Evolutionary conservation across 2,329 filamentous ascomycete species (phyloP).

Genomic region (Botrytis galanthina): DNA sequence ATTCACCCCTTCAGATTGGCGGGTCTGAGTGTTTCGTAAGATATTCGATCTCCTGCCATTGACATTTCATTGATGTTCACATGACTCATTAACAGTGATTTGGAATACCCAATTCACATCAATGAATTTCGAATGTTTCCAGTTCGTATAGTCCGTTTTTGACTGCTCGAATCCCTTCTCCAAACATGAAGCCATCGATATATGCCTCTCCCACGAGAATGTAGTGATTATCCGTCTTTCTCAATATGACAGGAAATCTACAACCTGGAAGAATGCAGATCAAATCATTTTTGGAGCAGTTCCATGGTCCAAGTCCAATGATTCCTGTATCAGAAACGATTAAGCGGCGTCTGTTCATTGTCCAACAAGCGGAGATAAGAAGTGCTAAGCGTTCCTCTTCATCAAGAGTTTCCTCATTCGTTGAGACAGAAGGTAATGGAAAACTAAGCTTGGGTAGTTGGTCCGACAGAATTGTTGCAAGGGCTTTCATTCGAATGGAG

Average conservation of each 20-base stretch:
- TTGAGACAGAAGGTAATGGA: neutral
- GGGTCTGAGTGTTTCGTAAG: neutral
- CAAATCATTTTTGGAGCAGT: slow-evolving; percentile 27
- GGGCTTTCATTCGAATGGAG: slow-evolving; percentile 25
- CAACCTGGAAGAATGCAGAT: slow-evolving; percentile 34
- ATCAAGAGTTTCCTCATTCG: neutral
- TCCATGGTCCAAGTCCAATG: slow-evolving; percentile 29
- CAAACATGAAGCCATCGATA: slow-evolving; percentile 34
- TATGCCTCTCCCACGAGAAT: slow-evolving; percentile 34
- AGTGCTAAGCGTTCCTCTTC: slow-evolving; percentile 26
- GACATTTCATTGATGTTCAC: neutral
- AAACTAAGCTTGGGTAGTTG: slow-evolving; percentile 10
- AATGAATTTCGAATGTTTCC: slow-evolving; percentile 31
- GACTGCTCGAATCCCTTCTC: slow-evolving; percentile 28
- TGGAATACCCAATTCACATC: neutral
- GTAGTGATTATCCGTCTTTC: slow-evolving; percentile 22
- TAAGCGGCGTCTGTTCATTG: slow-evolving; percentile 31
- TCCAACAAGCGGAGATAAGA: slow-evolving; percentile 28
- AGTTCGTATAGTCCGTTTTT: slow-evolving; percentile 19
- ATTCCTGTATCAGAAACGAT: slow-evolving; percentile 23
- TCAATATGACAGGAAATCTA: slow-evolving; percentile 33
- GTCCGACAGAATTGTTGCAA: slow-evolving; percentile 23
- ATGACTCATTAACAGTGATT: neutral
- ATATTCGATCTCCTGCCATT: neutral
- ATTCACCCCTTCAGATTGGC: neutral